These are phyloP conservation scores for Haplographium delicatum DNA, from an alignment of 495 filamentous ascomycete genomes.

Conservation along the genomic window DNA sequence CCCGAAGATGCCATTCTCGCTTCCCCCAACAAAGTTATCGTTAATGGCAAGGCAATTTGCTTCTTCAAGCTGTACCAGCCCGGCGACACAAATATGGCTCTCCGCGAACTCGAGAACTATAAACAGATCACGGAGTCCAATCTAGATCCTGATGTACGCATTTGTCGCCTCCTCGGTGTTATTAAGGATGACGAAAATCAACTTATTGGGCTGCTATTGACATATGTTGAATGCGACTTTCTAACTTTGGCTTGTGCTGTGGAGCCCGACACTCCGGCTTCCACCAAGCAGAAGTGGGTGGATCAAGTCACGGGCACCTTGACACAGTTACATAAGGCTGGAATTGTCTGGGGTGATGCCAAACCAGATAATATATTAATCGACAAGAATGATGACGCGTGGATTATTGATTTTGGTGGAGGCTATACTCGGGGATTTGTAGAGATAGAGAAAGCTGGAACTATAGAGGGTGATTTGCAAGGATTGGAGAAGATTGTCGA, in stretches of 20 bases:
- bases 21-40: slow-evolving; percentile 12
- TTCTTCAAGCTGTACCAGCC: slow-evolving; percentile 11
- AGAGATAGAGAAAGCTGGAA: slow-evolving; percentile 20
- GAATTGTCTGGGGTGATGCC: slow-evolving; percentile 31
- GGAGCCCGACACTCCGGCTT: slow-evolving; percentile 16
- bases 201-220: slow-evolving; percentile 15
- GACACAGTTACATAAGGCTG: slow-evolving; percentile 21
- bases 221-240: slow-evolving; percentile 16
- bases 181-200: slow-evolving; percentile 11
- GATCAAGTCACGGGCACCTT: slow-evolving; percentile 12
- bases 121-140: slow-evolving; percentile 17
- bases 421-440: slow-evolving; percentile 27
- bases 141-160: slow-evolving; percentile 12
- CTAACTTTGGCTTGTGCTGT: slow-evolving; percentile 16
- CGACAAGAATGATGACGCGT: slow-evolving; percentile 27
- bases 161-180: slow-evolving; percentile 12
- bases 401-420: slow-evolving; percentile 30
- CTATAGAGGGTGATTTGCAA: slow-evolving; percentile 24
- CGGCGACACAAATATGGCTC: slow-evolving; percentile 10
- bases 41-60: slow-evolving; percentile 10
- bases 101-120: slow-evolving; percentile 15
- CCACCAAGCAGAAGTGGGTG: slow-evolving; percentile 14
- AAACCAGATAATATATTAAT: slow-evolving; percentile 30
- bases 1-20: slow-evolving; percentile 10
- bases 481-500: slow-evolving; percentile 21